Evolutionary conservation across 345 rosid species (phyloP).

Genomic region (Citrus australasica): DNA sequence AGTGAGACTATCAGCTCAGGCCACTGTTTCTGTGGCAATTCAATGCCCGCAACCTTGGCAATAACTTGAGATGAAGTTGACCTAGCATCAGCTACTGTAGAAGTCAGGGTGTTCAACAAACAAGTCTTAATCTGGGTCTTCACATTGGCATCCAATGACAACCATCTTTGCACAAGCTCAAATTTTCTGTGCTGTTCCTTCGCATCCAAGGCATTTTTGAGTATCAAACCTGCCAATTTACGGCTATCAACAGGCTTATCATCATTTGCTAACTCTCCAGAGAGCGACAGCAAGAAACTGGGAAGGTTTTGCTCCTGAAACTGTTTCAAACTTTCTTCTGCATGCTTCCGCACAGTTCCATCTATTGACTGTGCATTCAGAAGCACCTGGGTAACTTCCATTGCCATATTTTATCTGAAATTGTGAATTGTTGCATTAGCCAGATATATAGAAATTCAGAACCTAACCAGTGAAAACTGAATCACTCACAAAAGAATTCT

Average conservation of each 20-base stretch:
- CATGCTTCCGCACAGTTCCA: constrained; percentile 42
- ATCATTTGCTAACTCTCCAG: constrained; percentile 35
- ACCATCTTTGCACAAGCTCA: constrained; percentile 45
- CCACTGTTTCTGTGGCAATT: constrained; percentile 42
- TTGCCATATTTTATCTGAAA: constrained; percentile 27
- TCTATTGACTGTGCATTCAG: constrained; percentile 42
- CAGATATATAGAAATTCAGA: not conserved
- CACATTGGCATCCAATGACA: constrained; percentile 24
- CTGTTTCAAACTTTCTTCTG: constrained; percentile 36
- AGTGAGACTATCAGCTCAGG: constrained; percentile 37
- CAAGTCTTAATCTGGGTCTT: constrained; percentile 31
- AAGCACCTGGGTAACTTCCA: constrained; percentile 41
- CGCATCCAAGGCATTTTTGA: constrained; percentile 40
- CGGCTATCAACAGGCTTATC: constrained; percentile 46
- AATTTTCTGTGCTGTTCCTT: constrained; percentile 38
- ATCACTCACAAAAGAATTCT: not conserved
- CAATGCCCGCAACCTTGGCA: constrained; percentile 44
- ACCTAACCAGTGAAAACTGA: not conserved
- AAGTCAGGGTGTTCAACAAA: constrained; percentile 30
- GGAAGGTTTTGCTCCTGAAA: constrained; percentile 43
- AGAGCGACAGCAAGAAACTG: constrained; percentile 31
- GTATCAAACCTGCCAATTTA: constrained; percentile 35
- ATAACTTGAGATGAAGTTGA: constrained; percentile 38
- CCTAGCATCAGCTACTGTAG: constrained; percentile 32
- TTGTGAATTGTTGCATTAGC: not conserved